Evolutionary conservation across 2,329 filamentous ascomycete genomes (phyloP).

Genomic region (Sclerotinia subarctica): DNA sequence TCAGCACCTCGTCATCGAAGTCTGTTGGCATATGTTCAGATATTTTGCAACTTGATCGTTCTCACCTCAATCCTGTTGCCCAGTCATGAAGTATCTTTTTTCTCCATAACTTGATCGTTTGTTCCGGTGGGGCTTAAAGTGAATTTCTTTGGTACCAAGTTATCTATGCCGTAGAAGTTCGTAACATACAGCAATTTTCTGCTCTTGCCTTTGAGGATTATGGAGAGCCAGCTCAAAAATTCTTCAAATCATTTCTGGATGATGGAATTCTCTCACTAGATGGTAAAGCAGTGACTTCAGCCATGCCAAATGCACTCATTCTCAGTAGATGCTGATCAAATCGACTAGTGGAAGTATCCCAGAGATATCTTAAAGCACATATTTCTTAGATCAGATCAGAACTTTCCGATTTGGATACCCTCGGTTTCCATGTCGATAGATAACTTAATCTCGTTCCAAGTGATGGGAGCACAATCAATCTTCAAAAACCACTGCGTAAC

Average conservation of each 20-base stretch:
- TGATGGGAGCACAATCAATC: conserved; percentile 7
- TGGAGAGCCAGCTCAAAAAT: conserved; percentile 7
- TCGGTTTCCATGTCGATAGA: conserved; percentile 13
- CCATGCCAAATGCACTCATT: not conserved
- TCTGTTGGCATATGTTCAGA: not conserved
- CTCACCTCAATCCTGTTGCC: not conserved
- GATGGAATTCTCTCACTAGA: conserved; percentile 1
- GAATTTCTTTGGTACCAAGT: conserved; percentile 8
- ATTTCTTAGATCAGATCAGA: not conserved
- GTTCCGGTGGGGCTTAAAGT: not conserved
- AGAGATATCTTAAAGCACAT: conserved; percentile 16
- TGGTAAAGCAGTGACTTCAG: not conserved
- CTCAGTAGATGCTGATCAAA: not conserved
- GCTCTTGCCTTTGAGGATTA: conserved; percentile 5
- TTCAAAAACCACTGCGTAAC: not conserved
- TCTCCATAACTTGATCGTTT: not conserved
- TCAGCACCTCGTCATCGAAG: not conserved
- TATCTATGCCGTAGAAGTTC: not conserved
- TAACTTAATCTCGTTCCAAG: not conserved
- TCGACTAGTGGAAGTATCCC: not conserved
- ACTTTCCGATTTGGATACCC: not conserved
- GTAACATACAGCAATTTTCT: not conserved
- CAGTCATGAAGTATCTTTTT: not conserved
- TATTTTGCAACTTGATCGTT: not conserved
- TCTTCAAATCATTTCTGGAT: conserved; percentile 10